Percentiles rank a stretch among this genome's conserved stretches.
Evolutionary conservation across 2,329 filamentous ascomycete genomes (phyloP).

Genomic region (Phialocephala subalpina): DNA sequence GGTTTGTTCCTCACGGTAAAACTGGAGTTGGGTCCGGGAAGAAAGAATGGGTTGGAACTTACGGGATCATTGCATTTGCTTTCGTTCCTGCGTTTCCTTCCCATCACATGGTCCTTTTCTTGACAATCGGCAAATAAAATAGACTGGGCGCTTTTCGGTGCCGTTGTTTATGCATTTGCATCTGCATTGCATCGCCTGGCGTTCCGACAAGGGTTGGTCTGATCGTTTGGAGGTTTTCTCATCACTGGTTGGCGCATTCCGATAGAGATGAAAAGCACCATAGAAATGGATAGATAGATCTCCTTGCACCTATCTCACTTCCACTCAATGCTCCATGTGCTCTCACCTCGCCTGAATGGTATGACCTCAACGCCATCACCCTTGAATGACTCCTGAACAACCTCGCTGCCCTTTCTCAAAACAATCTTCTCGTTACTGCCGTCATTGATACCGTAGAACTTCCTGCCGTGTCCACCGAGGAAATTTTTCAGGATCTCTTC

Average conservation of each 20-base stretch:
- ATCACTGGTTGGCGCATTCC: neutral
- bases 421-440: conserved; percentile 35
- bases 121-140: neutral
- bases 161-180: neutral
- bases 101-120: neutral
- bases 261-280: neutral
- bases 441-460: conserved; percentile 56
- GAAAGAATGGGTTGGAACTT: neutral
- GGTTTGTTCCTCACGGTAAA: neutral
- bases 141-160: neutral
- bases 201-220: neutral
- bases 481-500: conserved; percentile 63
- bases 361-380: conserved; percentile 59
- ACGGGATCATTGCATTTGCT: neutral
- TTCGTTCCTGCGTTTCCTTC: neutral
- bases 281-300: conserved; percentile 11
- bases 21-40: conserved; percentile 4
- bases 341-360: conserved; percentile 33
- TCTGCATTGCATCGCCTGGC: neutral
- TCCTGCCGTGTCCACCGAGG: conserved; percentile 59
- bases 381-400: conserved; percentile 56
- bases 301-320: conserved; percentile 19
- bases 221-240: conserved; percentile 3
- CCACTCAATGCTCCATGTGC: conserved; percentile 56
- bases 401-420: conserved; percentile 34